phyloP scores from a whole-genome alignment of 495 filamentous ascomycete species.

The Ramalina intermedia region DNA sequence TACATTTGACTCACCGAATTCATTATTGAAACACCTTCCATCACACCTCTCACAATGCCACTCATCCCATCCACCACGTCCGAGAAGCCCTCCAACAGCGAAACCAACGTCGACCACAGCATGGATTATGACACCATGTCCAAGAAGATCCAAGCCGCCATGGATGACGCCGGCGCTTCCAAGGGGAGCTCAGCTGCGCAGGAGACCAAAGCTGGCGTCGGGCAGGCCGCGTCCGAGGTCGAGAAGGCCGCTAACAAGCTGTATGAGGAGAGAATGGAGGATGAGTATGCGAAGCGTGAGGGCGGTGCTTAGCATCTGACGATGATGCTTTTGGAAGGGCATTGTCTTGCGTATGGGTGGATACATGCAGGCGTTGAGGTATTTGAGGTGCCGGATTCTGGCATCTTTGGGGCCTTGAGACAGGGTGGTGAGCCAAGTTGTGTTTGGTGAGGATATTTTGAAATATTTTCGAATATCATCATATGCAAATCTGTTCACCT shows the following conservation, averaged over 20 bases:
- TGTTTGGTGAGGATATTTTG: too few species aligned
- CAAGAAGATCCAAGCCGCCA: conserved; percentile 7
- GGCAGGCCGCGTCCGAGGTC: conserved; percentile 10
- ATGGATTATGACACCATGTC: conserved; percentile 5
- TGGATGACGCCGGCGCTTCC: conserved; percentile 3
- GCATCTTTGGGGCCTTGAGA: too few species aligned
- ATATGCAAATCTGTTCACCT: too few species aligned
- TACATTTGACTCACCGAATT: not conserved
- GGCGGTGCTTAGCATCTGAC: conserved; percentile 17
- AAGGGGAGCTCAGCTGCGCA: conserved; percentile 10
- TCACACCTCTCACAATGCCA: conserved; percentile 2
- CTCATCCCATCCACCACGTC: conserved; percentile 7
- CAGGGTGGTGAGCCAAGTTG: too few species aligned
- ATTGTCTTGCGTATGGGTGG: too few species aligned
- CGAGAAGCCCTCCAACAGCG: conserved; percentile 8
- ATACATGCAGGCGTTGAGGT: too few species aligned
- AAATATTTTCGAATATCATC: too few species aligned
- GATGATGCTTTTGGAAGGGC: too few species aligned
- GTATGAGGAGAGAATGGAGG: conserved; percentile 19
- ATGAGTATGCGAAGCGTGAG: conserved; percentile 26
- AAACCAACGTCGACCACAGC: conserved; percentile 5
- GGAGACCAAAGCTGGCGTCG: conserved; percentile 8
- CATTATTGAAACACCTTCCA: too few species aligned
- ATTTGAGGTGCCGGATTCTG: too few species aligned
- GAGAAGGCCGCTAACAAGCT: conserved; percentile 12